Conservation (phyloP, 2,329 filamentous ascomycete genomes). For the Scedosporium dehoogii region DNA sequence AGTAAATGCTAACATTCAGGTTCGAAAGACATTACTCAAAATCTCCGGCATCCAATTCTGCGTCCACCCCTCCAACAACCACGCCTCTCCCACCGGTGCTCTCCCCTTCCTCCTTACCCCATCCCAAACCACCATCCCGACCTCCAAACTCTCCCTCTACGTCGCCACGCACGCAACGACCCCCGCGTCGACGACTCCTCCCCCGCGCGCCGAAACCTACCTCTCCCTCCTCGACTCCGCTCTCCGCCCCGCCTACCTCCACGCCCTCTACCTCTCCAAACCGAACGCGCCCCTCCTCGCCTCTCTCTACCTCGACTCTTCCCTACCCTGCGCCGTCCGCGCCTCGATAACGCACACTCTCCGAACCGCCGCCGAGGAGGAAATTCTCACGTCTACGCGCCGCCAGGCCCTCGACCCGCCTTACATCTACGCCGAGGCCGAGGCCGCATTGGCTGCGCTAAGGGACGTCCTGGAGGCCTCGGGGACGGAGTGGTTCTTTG, state of each 20-base stretch:
- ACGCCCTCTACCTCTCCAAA: constrained; percentile 68
- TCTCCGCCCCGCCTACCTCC: constrained; percentile 79
- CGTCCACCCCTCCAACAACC: constrained; percentile 70
- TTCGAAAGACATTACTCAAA: constrained; percentile 64
- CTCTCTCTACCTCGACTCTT: constrained; percentile 60
- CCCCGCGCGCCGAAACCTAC: constrained; percentile 62
- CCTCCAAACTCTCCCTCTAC: constrained; percentile 57
- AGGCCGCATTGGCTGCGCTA: constrained; percentile 36
- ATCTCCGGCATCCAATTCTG: constrained; percentile 62
- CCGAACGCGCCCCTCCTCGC: constrained; percentile 59
- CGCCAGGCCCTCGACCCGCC: constrained; percentile 21
- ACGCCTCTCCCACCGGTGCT: constrained; percentile 81
- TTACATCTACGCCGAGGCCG: constrained; percentile 32
- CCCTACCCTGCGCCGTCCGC: constrained; percentile 51
- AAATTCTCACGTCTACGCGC: constrained; percentile 58
- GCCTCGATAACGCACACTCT: constrained; percentile 55
- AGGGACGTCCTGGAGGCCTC: constrained; percentile 25
- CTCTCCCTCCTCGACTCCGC: constrained; percentile 63
- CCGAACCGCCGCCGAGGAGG: constrained; percentile 59
- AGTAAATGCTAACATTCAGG: not conserved
- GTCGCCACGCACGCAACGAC: constrained; percentile 37
- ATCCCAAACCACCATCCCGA: constrained; percentile 13
- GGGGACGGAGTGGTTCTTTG: constrained; percentile 39
- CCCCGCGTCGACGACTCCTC: constrained; percentile 17
- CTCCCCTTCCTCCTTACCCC: constrained; percentile 73